Percentiles rank a stretch among this genome's conserved stretches.
Conservation (phyloP, 2,329 filamentous ascomycete genomes). For the Tympanopsis confertula region DNA sequence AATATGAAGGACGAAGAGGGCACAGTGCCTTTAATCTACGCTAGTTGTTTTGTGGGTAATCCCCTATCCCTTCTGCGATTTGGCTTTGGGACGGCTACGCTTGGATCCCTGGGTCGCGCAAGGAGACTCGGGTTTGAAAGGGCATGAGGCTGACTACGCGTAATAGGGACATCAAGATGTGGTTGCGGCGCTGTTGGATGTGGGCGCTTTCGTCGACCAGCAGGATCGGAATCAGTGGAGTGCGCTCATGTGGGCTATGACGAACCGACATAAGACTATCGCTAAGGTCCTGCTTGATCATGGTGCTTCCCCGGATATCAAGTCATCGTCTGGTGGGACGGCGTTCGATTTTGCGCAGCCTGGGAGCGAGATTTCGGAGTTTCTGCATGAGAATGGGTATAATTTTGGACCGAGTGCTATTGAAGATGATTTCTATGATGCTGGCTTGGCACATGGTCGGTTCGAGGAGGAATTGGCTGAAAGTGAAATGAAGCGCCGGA, state of each 20-base stretch:
- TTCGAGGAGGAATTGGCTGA: constrained; percentile 98
- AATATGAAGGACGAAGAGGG: constrained; percentile 87
- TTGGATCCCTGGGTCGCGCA: constrained; percentile 5
- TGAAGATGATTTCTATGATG: constrained; percentile 84
- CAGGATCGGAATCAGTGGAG: constrained; percentile 97
- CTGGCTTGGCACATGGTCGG: constrained; percentile 79
- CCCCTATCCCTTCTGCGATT: background rate
- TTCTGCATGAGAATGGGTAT: constrained; percentile 89
- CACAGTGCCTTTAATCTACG: constrained; percentile 92
- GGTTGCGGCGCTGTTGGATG: constrained; percentile 71
- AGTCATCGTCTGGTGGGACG: constrained; percentile 84
- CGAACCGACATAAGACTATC: constrained; percentile 91
- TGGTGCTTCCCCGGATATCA: constrained; percentile 88
- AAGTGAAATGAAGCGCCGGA: constrained; percentile 83
- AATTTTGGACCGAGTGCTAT: constrained; percentile 65
- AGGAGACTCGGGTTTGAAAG: too few species aligned
- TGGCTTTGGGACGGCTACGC: background rate
- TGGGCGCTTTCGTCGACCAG: constrained; percentile 78
- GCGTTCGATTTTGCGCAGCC: constrained; percentile 93
- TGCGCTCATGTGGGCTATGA: constrained; percentile 99
- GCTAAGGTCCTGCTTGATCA: constrained; percentile 86
- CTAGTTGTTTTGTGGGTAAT: constrained; percentile 78
- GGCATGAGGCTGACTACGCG: constrained; percentile 4
- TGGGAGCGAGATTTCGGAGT: constrained; percentile 92
- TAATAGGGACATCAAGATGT: constrained; percentile 74